Percentiles rank a stretch among this genome's conserved stretches.
Evolutionary conservation across 768 basidiomycete genomes (phyloP).

Genomic region (Leccinum fibrillosum): DNA sequence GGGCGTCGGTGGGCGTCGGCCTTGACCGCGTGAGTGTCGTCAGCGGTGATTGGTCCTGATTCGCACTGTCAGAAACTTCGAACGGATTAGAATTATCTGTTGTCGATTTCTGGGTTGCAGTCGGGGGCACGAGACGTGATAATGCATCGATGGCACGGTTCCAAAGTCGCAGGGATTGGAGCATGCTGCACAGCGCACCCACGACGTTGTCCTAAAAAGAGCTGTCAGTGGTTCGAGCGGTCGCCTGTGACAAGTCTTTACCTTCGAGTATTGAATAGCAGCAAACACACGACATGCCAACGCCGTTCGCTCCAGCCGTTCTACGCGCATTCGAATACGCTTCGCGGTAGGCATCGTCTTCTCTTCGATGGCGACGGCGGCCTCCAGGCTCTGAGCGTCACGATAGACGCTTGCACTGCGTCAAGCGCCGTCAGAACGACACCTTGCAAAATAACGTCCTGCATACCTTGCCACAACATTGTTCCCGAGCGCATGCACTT

Average conservation of each 20-base stretch:
- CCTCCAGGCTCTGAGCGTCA: conserved; percentile 54
- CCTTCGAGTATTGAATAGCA: conserved; percentile 64
- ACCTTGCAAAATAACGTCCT: background rate
- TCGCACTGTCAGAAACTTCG: conserved; percentile 37
- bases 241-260: conserved; percentile 22
- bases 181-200: conserved; percentile 51
- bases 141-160: conserved; percentile 74
- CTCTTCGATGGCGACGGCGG: conserved; percentile 39
- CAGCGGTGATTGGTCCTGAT: conserved; percentile 26
- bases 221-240: background rate
- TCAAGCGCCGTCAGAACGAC: background rate
- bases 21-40: conserved; percentile 9
- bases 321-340: conserved; percentile 57
- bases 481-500: conserved; percentile 58
- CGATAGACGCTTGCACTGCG: conserved; percentile 50
- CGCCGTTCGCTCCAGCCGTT: conserved; percentile 64
- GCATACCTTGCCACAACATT: conserved; percentile 58
- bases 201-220: conserved; percentile 55
- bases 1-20: conserved; percentile 41
- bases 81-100: conserved; percentile 55
- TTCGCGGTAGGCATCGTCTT: conserved; percentile 49
- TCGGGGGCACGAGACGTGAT: conserved; percentile 46
- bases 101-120: conserved; percentile 19
- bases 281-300: conserved; percentile 69
- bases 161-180: conserved; percentile 76